Conservation (phyloP, 108 stramenopile genomes). For the Pseudonitzschia multistriata region DNA sequence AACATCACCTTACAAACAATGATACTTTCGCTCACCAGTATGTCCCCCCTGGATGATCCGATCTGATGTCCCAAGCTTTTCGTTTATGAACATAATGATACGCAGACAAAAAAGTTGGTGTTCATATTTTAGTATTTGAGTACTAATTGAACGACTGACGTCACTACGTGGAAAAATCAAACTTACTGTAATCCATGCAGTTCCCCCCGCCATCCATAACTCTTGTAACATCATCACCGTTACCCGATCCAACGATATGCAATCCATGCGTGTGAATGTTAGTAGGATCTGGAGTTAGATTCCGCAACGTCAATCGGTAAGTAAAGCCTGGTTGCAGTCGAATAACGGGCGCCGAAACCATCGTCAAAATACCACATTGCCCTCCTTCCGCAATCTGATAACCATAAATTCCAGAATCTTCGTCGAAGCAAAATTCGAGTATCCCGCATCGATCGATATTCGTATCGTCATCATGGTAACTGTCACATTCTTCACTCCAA, state of each 20-base stretch:
- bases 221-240: slow-evolving; percentile 24
- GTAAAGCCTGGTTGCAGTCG: slow-evolving; percentile 19
- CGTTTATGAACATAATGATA: background rate
- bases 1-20: background rate
- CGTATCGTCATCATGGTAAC: background rate
- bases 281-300: slow-evolving; percentile 17
- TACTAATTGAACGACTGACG: background rate
- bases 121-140: too few species aligned
- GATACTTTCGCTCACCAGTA: slow-evolving; percentile 9
- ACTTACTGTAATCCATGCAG: slow-evolving; percentile 8
- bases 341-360: slow-evolving; percentile 21
- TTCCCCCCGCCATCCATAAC: slow-evolving; percentile 15
- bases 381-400: slow-evolving; percentile 2
- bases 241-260: slow-evolving; percentile 21
- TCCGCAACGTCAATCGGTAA: slow-evolving; percentile 15
- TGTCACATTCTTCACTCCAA: background rate
- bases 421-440: slow-evolving; percentile 20
- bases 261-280: slow-evolving; percentile 26
- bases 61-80: slow-evolving; percentile 20
- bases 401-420: slow-evolving; percentile 6
- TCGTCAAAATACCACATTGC: background rate
- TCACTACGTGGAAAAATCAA: too few species aligned
- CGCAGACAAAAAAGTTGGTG: too few species aligned
- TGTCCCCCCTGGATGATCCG: slow-evolving; percentile 21
- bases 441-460: slow-evolving; percentile 15